phyloP scores from a whole-genome alignment of 805 yeast genomes.

The Ogataea ramenticola region DNA sequence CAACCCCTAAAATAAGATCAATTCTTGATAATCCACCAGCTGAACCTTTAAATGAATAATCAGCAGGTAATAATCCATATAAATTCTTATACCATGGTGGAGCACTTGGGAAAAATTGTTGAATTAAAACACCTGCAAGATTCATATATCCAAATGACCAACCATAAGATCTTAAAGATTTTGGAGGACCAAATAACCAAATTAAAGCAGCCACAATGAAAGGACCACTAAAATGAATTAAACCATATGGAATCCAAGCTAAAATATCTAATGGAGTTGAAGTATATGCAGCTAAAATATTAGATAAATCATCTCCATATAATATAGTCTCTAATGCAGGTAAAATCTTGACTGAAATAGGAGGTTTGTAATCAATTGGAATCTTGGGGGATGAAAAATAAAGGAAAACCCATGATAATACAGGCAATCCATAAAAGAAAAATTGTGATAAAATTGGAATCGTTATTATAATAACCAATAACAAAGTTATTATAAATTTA shows the following conservation, averaged over 20 bases:
- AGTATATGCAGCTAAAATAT: conserved; percentile 70
- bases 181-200: conserved; percentile 88
- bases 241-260: conserved; percentile 94
- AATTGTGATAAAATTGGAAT: conserved; percentile 80
- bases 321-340: conserved; percentile 90
- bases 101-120: conserved; percentile 81
- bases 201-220: conserved; percentile 73
- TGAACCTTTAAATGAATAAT: conserved; percentile 82
- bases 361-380: conserved; percentile 70
- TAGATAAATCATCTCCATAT: conserved; percentile 85
- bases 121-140: conserved; percentile 71
- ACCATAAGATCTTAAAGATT: conserved; percentile 72
- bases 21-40: conserved; percentile 92
- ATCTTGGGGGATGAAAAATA: conserved; percentile 73
- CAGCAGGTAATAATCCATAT: conserved; percentile 81
- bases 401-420: conserved; percentile 77
- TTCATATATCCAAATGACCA: conserved; percentile 95
- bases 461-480: conserved; percentile 39
- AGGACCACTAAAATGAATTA: conserved; percentile 81
- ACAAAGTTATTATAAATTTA: conserved; percentile 2
- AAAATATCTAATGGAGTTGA: conserved; percentile 63
- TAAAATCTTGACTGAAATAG: conserved; percentile 79
- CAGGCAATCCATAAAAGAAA: conserved; percentile 75
- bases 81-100: conserved; percentile 92
- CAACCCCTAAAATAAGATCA: conserved; percentile 68